Conservation (phyloP, 352 stramenopile species). For the Paralagenidium karlingii region DNA sequence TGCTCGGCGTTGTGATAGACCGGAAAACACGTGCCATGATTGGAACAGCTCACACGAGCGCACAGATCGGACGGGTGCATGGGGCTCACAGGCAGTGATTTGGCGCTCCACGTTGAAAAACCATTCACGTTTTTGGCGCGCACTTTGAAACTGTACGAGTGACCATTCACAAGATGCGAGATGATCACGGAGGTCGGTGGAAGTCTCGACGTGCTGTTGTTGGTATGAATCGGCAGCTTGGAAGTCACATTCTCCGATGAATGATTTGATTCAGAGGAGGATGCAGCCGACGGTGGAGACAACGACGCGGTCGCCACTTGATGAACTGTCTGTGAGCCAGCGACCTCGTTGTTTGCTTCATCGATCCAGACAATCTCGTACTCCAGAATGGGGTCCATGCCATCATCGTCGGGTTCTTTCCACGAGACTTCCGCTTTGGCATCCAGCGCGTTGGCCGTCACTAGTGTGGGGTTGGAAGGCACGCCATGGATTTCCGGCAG, state of each 20-base stretch:
- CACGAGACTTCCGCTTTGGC: conserved; percentile 42
- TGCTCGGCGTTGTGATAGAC: conserved; percentile 40
- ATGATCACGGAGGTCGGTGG: conserved; percentile 31
- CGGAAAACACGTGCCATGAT: conserved; percentile 54
- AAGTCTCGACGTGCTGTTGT: too few species aligned
- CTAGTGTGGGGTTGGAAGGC: conserved; percentile 44
- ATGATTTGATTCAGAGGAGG: background rate
- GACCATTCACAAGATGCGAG: conserved; percentile 33
- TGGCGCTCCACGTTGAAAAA: conserved; percentile 54
- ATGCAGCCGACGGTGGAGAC: conserved; percentile 2
- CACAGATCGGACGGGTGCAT: conserved; percentile 63
- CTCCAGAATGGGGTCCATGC: conserved; percentile 31
- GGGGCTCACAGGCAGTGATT: conserved; percentile 52
- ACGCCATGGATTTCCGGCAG: conserved; percentile 46
- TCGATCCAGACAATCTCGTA: conserved; percentile 59
- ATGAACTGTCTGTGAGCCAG: conserved; percentile 23
- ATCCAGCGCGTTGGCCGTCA: conserved; percentile 36
- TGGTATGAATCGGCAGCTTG: too few species aligned
- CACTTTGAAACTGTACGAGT: conserved; percentile 60
- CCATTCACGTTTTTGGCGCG: conserved; percentile 47
- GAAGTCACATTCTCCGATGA: background rate
- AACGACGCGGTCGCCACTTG: conserved; percentile 10
- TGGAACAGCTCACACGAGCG: conserved; percentile 37
- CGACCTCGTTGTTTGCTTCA: conserved; percentile 22
- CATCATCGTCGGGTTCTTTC: conserved; percentile 49